phyloP scores from a whole-genome alignment of 2,329 filamentous ascomycete genomes.

The Coniochaeta sp. region DNA sequence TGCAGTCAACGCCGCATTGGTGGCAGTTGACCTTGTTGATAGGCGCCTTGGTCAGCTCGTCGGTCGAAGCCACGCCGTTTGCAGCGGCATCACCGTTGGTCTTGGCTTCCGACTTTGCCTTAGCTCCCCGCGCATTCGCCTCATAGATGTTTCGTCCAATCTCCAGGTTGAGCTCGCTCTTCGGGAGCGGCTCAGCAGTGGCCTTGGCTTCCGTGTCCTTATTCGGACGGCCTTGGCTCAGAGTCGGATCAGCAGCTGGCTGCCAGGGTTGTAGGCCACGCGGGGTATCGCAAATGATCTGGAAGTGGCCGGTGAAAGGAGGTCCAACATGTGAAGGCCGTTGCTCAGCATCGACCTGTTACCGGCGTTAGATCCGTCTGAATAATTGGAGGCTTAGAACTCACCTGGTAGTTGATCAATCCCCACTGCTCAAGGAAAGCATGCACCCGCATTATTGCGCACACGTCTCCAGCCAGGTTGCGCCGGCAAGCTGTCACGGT shows the following conservation, averaged over 20 bases:
- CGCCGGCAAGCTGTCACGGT: constrained; percentile 94
- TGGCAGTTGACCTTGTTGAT: constrained; percentile 73
- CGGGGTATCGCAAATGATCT: constrained; percentile 90
- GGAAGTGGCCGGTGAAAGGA: constrained; percentile 96
- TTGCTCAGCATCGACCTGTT: constrained; percentile 88
- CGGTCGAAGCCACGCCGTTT: constrained; percentile 55
- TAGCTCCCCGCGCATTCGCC: constrained; percentile 68
- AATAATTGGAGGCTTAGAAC: too few relatives aligned
- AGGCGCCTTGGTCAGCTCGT: constrained; percentile 59
- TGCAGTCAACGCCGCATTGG: constrained; percentile 88
- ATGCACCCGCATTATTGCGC: constrained; percentile 98
- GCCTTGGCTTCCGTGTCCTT: constrained; percentile 69
- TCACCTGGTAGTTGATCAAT: constrained; percentile 95
- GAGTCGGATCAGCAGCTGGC: constrained; percentile 69
- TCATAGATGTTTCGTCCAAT: constrained; percentile 95
- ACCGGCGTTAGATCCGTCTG: constrained; percentile 8
- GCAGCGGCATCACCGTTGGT: constrained; percentile 67
- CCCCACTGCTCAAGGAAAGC: constrained; percentile 98
- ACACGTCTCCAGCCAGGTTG: constrained; percentile 94
- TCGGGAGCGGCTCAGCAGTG: constrained; percentile 56
- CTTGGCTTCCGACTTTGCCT: constrained; percentile 64
- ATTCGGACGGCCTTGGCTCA: constrained; percentile 53
- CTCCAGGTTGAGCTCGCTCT: constrained; percentile 83
- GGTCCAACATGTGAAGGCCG: constrained; percentile 92
- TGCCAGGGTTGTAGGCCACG: constrained; percentile 93